Conservation (phyloP, 2,329 filamentous ascomycete genomes). For the Stachybotrys elegans region DNA sequence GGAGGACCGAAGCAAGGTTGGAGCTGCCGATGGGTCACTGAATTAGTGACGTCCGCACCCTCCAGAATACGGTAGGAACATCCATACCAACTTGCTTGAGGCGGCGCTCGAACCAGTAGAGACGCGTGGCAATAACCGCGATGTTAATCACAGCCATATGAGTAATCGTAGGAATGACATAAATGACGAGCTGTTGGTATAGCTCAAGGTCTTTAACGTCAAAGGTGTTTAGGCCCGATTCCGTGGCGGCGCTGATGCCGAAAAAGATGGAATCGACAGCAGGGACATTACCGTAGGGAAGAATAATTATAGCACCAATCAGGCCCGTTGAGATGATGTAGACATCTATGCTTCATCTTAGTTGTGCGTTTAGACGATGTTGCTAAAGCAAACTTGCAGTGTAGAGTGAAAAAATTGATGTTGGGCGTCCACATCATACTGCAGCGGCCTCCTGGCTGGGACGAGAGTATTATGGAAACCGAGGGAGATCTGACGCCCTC, state of each 20-base stretch:
- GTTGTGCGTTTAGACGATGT: constrained; percentile 7
- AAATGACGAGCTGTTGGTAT: constrained; percentile 48
- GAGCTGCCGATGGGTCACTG: no score
- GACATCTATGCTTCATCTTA: constrained; percentile 11
- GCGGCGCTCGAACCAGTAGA: constrained; percentile 43
- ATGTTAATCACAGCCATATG: constrained; percentile 46
- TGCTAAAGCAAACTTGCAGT: no score
- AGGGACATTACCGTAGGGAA: constrained; percentile 16
- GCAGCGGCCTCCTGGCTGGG: no score
- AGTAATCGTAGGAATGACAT: constrained; percentile 41
- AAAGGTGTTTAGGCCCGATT: constrained; percentile 38
- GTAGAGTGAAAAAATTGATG: constrained; percentile 19
- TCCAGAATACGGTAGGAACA: no score
- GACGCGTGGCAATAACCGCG: constrained; percentile 38
- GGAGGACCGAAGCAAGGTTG: no score
- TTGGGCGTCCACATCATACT: no score
- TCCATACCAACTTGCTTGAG: constrained; percentile 31
- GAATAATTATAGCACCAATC: constrained; percentile 13
- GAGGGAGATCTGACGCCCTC: no score
- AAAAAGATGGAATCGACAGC: constrained; percentile 46
- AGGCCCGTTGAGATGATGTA: constrained; percentile 18
- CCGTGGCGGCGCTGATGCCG: constrained; percentile 41
- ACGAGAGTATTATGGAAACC: no score
- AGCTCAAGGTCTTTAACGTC: constrained; percentile 42
- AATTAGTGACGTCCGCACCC: no score